These are phyloP conservation scores for Sphaerulina vaccinii DNA, from an alignment of 2,329 filamentous ascomycete genomes.

Conservation along the genomic window DNA sequence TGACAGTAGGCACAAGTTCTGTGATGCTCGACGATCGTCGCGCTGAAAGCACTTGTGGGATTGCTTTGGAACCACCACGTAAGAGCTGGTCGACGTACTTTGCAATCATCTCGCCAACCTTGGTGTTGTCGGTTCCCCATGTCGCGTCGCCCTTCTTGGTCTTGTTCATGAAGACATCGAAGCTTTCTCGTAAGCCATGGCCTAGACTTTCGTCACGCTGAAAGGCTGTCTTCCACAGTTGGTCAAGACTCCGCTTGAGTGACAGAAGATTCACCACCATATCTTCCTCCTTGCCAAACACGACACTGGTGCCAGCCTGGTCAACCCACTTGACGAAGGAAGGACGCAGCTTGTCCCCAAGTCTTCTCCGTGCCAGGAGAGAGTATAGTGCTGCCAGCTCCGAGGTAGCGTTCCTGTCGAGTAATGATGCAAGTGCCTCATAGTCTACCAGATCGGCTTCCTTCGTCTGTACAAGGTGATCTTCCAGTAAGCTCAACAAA, in stretches of 20 bases:
- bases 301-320: conserved; percentile 70
- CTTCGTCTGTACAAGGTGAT: conserved; percentile 67
- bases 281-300: conserved; percentile 72
- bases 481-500: conserved; percentile 70
- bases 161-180: conserved; percentile 90
- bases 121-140: conserved; percentile 81
- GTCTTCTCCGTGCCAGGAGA: conserved; percentile 68
- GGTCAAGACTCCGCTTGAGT: conserved; percentile 75
- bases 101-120: conserved; percentile 97
- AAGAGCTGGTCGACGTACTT: conserved; percentile 92
- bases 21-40: conserved; percentile 44
- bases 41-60: conserved; percentile 64
- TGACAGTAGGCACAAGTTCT: conserved; percentile 50
- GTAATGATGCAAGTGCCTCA: conserved; percentile 66
- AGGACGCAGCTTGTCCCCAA: conserved; percentile 67
- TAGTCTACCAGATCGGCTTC: conserved; percentile 47
- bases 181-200: conserved; percentile 78
- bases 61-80: conserved; percentile 79
- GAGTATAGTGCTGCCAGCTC: conserved; percentile 76
- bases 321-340: conserved; percentile 81
- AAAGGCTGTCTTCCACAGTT: conserved; percentile 75
- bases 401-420: conserved; percentile 67
- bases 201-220: conserved; percentile 72
- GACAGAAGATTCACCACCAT: conserved; percentile 84
- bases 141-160: conserved; percentile 66